Base-by-base conservation (phyloP, 768 basidiomycete species). In the Lentinus brumalis region DNA sequence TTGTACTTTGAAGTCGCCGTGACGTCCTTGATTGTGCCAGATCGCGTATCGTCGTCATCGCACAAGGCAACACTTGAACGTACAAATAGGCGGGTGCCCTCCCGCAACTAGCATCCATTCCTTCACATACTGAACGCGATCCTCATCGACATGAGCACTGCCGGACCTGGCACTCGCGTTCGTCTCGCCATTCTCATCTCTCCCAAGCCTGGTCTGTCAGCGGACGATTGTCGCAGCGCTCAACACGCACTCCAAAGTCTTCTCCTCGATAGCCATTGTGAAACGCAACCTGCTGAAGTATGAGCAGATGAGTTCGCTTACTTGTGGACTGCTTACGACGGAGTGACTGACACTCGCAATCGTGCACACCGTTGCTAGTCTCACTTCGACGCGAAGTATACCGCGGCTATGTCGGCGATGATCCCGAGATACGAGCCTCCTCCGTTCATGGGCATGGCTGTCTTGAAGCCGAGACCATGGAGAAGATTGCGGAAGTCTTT, bases 211-310 rank as follows among this genome's bases (percentile, higher is more conserved):
- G 51, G 51, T 8, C 7, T 59, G 10, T 53, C 58, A 5, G 7
- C 29, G 2, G 44, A 59, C n/a, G 52, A 59, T 32, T 59, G 53
- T 35, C 12, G 26, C 21, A 10, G n/a, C 29, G 58, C 21, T 40
- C 21, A 38, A 59, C 21, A 18, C 12, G 12, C 58, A 53, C 38
- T 51, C 45, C 0, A 11, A 44, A 7, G 21, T 59, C 26, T 59
- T 59, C 52, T 29, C 26, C 16, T 49, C 58, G 15, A 38, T 59
- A 21, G 42, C 58, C 7, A 41, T 59, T 10, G 52, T 44, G 18
- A 59, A 59, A 46, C 18, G 49, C 35, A 59, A 59, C 38, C 32
- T 59, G 26, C 16, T 39, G 11, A 59, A 59, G 38, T 59, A 59
- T 31, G 57, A 59, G 26, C 57, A 59, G 21, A 50, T 59, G 11